Evolutionary conservation across 2,329 filamentous ascomycete species (phyloP), one percentile per base, ranked within the genome.

Genomic region (Beauveria pseudobassiana): DNA sequence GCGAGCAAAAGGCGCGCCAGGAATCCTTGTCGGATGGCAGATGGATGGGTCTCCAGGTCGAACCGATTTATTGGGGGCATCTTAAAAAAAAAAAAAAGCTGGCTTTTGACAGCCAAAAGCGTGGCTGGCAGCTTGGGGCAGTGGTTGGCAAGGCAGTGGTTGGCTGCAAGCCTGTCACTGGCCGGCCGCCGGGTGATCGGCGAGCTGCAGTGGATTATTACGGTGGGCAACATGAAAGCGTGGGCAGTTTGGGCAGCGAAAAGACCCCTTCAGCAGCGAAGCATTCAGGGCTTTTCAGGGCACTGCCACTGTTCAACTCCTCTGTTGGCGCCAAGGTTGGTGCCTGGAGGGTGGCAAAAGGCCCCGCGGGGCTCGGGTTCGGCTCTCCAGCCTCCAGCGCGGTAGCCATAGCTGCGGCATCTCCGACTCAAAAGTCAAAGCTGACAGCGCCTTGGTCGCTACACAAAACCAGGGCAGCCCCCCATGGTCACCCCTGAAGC

Each of bases 1-100:
- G 42, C 48, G 30, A 28, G 40, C 55, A 28, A 63, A n/a, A 46
- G 55, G 24, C 6, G 30, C 24, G 30, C 24, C 45, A 42, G 7
- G 59, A 62, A 62, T 52, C 52, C 57, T 50, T 40, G 55, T 58
- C 45, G 45, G 45, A 50, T 49, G 45, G 52, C 38, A 38, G 34
- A 38, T 38, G 18, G 45, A 58, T 49, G 54, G 54, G 54, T 38
- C 34, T 14, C 30, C 30, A 34, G 30, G 30, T 4, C 34, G 34
- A 38, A 12, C 34, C 30, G 30, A 34, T 34, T 34, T 12, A 34
- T 34, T 34, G 30, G 30, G 30, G 30, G 0, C 10, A 34, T 3
- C 22, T 24, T 10, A 10, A 10, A 30, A 30, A 30, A 30, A 30
- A 14, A 34, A 34, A 34, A 38, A 38, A 38, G 2, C 18, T 43